phyloP scores from a whole-genome alignment of 352 stramenopile genomes.

The Phytophthora pini region DNA sequence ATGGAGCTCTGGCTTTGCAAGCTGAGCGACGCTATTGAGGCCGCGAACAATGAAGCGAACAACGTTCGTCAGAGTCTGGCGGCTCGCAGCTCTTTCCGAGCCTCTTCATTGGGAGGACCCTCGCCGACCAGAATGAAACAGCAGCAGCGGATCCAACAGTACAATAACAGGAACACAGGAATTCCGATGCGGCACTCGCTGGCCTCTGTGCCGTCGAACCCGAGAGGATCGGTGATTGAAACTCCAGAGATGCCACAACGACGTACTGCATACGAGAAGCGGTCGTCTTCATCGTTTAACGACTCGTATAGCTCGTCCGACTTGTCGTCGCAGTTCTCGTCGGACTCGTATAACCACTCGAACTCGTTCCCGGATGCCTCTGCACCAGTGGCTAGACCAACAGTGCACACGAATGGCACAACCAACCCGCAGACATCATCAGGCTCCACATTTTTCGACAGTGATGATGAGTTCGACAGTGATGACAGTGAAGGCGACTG shows the following conservation, averaged over 20 bases:
- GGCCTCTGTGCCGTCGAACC: slow-evolving; percentile 40
- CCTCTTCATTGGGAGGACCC: slow-evolving; percentile 37
- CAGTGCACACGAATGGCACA: slow-evolving; percentile 21
- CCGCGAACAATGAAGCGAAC: slow-evolving; percentile 57
- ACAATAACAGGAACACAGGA: slow-evolving; percentile 23
- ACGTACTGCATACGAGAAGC: slow-evolving; percentile 42
- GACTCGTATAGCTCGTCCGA: slow-evolving; percentile 44
- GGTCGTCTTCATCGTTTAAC: slow-evolving; percentile 33
- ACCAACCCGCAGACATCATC: slow-evolving; percentile 30
- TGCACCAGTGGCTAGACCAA: slow-evolving; percentile 23
- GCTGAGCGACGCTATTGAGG: slow-evolving; percentile 76
- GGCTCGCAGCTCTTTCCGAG: slow-evolving; percentile 48
- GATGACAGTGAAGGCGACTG: slow-evolving; percentile 82
- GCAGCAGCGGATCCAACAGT: slow-evolving; percentile 27
- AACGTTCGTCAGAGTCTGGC: slow-evolving; percentile 67
- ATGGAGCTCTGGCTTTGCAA: slow-evolving; percentile 82
- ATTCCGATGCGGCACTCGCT: slow-evolving; percentile 56
- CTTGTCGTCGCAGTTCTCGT: slow-evolving; percentile 35
- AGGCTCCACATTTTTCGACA: slow-evolving; percentile 54
- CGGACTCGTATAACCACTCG: slow-evolving; percentile 31
- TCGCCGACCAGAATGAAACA: slow-evolving; percentile 45
- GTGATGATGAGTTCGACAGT: slow-evolving; percentile 59
- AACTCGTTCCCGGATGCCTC: slow-evolving; percentile 43
- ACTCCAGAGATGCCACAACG: slow-evolving; percentile 18
- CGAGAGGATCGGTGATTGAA: slow-evolving; percentile 34